Conservation (phyloP, 202 grass and related monocot genomes). For the Saccharum hybrid region DNA sequence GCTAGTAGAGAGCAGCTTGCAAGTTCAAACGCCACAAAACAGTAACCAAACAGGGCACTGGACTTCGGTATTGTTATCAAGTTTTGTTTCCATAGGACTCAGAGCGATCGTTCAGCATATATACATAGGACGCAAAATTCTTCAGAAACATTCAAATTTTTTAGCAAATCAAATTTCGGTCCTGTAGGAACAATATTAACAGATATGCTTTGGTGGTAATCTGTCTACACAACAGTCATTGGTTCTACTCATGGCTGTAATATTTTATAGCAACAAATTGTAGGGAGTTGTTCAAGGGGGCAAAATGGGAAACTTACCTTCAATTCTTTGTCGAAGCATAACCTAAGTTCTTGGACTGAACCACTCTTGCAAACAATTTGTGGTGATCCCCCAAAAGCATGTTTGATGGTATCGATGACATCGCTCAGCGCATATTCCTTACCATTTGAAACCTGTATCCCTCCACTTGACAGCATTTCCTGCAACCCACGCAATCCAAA, state of each 20-base stretch:
- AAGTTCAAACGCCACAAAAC: neutral
- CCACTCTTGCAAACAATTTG: conserved; percentile 72
- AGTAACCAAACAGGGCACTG: neutral
- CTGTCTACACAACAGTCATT: neutral
- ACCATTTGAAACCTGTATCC: conserved; percentile 57
- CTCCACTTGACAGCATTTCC: conserved; percentile 69
- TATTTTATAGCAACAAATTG: conserved; percentile 15
- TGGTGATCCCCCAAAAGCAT: conserved; percentile 73
- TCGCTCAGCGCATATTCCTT: conserved; percentile 63
- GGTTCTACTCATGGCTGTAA: neutral
- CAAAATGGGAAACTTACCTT: conserved; percentile 56
- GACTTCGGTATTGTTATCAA: conserved; percentile 1
- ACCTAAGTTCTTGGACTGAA: conserved; percentile 77
- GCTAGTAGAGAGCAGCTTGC: neutral
- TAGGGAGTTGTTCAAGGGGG: neutral
- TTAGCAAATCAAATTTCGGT: conserved; percentile 25
- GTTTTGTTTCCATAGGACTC: neutral
- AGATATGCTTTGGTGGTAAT: neutral
- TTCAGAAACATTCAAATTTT: conserved; percentile 8
- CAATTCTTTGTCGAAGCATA: conserved; percentile 94
- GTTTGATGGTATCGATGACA: conserved; percentile 59
- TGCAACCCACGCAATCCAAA: conserved; percentile 30
- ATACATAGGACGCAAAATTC: neutral
- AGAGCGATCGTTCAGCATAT: neutral
- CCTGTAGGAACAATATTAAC: neutral